Base-by-base conservation (phyloP, 805 yeast species). In the Candida suzukii region DNA sequence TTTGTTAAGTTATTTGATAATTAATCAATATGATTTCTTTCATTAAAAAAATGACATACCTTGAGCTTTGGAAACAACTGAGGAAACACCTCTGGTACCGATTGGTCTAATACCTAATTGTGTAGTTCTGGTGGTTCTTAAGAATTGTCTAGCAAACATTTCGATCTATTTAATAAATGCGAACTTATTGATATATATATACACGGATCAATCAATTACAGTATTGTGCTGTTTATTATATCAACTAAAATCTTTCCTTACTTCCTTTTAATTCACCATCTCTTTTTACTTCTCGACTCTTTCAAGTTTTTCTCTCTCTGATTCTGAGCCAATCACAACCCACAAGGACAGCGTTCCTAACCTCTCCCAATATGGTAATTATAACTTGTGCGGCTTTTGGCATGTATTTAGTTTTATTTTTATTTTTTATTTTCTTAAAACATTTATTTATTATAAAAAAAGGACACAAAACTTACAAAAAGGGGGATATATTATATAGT, bases 61-160 rank as follows among this genome's bases (percentile, higher is more conserved):
- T 24, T 70, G 52, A 44, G 66, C 61, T 51, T 57, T 65, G 46
- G 58, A 47, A 36, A 58, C 60, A 35, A 59, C 43, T 41, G 63
- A 57, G 35, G 76, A 60, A 39, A 67, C 66, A 46, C 66, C 58
- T 56, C 68, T 67, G 46, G 67, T 51, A 39, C 61, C 61, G 40
- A 50, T 45, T 36, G 58, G 54, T 43, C 49, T 57, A 44, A 51
- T 42, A 39, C 57, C 59, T 34, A 50, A 37, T 47, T 54, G 52
- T 26, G 53, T 52, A 18, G 47, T 27, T 52, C 56, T 58, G 27
- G 53, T 37, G 38, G 61, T 54, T 30, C 41, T 38, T 14, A 26
- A 18, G 18, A 31, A 22, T 50, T 58, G 61, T 58, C 63, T 60
- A 19, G 62, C 61, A 43, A 60, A 60, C 65, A 60, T 60, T 42